Percentiles rank a stretch among this genome's conserved stretches.
These are phyloP conservation scores for Petasospora rhodanensis DNA, from an alignment of 1,139 yeast genomes.

Conservation along the genomic window DNA sequence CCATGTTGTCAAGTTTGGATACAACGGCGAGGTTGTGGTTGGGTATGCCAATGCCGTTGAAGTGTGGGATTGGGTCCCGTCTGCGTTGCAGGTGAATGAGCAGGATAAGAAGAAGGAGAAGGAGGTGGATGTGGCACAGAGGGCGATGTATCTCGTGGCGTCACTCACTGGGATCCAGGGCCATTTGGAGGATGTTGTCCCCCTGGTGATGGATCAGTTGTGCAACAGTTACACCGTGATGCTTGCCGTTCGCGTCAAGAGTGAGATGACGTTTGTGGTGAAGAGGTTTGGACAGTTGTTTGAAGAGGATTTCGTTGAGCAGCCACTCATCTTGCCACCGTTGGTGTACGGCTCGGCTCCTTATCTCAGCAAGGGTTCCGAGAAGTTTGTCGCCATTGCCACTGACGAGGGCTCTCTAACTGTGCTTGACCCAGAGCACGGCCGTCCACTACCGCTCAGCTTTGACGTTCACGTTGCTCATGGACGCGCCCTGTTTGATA, in stretches of 20 bases:
- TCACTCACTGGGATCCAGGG: conserved; percentile 12
- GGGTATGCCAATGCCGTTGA: conserved; percentile 35
- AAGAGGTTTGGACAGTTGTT: conserved; percentile 23
- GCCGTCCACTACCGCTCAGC: conserved; percentile 17
- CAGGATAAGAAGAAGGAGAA: conserved; percentile 5
- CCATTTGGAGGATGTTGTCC: conserved; percentile 22
- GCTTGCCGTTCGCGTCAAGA: conserved; percentile 17
- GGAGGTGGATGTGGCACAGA: conserved; percentile 4
- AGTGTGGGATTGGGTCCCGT: conserved; percentile 49
- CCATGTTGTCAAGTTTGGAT: conserved; percentile 36
- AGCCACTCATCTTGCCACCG: conserved; percentile 25
- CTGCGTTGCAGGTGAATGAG: conserved; percentile 18
- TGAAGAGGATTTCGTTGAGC: conserved; percentile 8
- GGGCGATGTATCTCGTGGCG: conserved; percentile 33
- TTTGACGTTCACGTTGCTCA: conserved; percentile 26
- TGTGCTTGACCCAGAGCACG: conserved; percentile 18
- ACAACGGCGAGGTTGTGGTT: conserved; percentile 43
- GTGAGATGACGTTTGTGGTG: conserved; percentile 15
- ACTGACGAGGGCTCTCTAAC: conserved; percentile 27
- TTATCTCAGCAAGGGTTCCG: conserved; percentile 17
- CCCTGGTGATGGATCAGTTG: conserved; percentile 22
- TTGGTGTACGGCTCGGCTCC: conserved; percentile 24
- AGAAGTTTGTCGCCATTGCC: conserved; percentile 22
- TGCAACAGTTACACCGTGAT: conserved; percentile 20
- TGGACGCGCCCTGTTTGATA: conserved; percentile 42